A percentile compares a stretch with the other conserved stretches of the same genome.
Evolutionary conservation across 352 stramenopile species (phyloP).

Genomic region (Phytophthora podocarpi): DNA sequence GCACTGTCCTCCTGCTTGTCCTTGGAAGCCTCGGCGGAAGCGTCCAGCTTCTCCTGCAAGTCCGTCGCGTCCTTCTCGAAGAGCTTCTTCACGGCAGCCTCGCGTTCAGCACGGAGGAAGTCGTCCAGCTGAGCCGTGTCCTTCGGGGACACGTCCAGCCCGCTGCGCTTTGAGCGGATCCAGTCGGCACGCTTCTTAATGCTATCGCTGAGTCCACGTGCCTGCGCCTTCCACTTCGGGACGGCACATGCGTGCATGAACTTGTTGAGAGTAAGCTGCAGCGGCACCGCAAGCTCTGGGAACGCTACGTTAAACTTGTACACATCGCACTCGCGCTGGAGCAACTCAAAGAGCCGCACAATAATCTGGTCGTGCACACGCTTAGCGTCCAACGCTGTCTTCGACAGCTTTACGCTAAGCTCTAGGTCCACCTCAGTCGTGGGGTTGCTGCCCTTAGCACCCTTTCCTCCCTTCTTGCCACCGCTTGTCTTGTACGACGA

Average conservation of each 20-base stretch:
- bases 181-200: constrained; percentile 79
- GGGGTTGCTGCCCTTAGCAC: constrained; percentile 29
- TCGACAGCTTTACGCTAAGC: constrained; percentile 92
- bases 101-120: constrained; percentile 81
- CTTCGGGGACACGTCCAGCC: constrained; percentile 87
- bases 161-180: constrained; percentile 91
- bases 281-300: constrained; percentile 93
- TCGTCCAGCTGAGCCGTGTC: constrained; percentile 87
- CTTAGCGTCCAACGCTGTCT: constrained; percentile 86
- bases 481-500: constrained; percentile 79
- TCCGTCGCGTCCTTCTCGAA: constrained; percentile 71
- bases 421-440: constrained; percentile 70
- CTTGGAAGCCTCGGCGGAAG: constrained; percentile 44
- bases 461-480: constrained; percentile 41
- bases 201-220: constrained; percentile 62
- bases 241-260: constrained; percentile 87
- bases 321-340: constrained; percentile 95
- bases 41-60: constrained; percentile 77
- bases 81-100: constrained; percentile 87
- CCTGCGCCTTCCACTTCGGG: constrained; percentile 81
- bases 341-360: constrained; percentile 92
- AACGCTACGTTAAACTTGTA: constrained; percentile 97
- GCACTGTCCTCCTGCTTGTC: constrained; percentile 37
- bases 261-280: constrained; percentile 88
- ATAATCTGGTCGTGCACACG: constrained; percentile 92